Base-by-base conservation (phyloP, 2,329 filamentous ascomycete genomes). In the Neobulgaria alba region DNA sequence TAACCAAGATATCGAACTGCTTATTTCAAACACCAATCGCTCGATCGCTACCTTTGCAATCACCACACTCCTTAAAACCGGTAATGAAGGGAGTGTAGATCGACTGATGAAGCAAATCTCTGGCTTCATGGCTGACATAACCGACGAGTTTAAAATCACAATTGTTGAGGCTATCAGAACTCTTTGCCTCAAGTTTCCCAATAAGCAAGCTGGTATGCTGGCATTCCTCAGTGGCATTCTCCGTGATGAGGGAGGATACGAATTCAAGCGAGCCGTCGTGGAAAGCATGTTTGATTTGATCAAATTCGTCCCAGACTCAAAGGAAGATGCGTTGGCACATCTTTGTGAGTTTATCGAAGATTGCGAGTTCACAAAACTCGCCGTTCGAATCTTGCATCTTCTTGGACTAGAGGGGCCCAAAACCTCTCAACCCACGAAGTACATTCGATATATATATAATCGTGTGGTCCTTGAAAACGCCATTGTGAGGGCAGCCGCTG, bases 111-210 rank as follows among this genome's bases (percentile, higher is more conserved):
- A 95, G 74, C 89, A 96, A 63, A 96, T 98, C 48, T 88, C 87
- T 17, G 83, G 85, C 29, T 95, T 98, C 69, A 96, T 98, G 92
- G 86, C 89, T 3, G 92, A 96, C 65, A 96, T 96, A 52, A 95
- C 90, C 5, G 92, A 98, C 60, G 92, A 98, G 64, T 98, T 98
- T 73, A 98, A 96, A 73, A 95, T 98, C 53, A 98, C 92, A n/a
- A 95, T 98, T 57, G 90, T 98, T 32, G 92, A 98, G 64, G 92
- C 92, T 31, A 95, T 98, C 59, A 84, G 92, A 46, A 96, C 92
- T 3, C 69, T 98, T 30, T 96, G 90, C 62, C 72, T 98, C 54
- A 98, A 98, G 67, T 98, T 98, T 68, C 92, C 92, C 23, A 89
- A 78, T 68, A 98, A 98, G 69, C 92, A 98, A 67, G 90, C 90